Conservation (phyloP, 1,284 basidiomycete genomes). For the Paramarasmius palmivorus region DNA sequence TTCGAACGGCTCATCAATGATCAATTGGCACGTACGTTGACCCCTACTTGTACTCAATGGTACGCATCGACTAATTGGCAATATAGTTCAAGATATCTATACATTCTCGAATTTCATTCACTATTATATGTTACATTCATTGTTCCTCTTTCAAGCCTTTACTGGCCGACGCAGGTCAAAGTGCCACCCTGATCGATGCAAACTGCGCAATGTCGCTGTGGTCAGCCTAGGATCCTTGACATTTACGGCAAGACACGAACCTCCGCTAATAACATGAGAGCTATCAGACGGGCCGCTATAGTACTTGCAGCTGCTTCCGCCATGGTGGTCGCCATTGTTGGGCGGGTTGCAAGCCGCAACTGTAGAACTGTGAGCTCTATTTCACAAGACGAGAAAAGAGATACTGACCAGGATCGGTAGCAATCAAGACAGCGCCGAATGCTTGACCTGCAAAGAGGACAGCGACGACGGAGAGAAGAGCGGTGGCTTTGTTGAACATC, state of each 20-base stretch:
- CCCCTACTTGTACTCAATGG: no score
- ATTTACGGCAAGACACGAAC: background rate
- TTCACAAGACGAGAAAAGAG: background rate
- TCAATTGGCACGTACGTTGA: no score
- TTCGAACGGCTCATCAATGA: no score
- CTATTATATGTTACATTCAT: background rate
- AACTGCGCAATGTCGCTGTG: background rate
- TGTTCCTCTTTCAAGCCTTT: background rate
- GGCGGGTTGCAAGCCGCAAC: constrained; percentile 5
- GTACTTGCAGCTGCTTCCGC: constrained; percentile 6
- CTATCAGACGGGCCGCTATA: constrained; percentile 1
- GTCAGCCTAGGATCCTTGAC: no score
- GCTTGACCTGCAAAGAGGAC: constrained; percentile 5
- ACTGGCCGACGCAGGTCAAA: constrained; percentile 1
- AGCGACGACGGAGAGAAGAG: background rate
- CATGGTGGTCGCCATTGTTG: constrained; percentile 1
- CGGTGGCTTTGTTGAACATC: background rate
- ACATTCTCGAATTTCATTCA: background rate
- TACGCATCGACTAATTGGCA: no score
- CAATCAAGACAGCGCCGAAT: constrained; percentile 1
- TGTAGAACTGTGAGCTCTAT: background rate
- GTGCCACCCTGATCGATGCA: constrained; percentile 3
- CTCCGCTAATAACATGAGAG: background rate
- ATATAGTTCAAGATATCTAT: background rate
- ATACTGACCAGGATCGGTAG: constrained; percentile 4